Percentiles rank a stretch among this genome's conserved stretches.
Conservation (phyloP, 306 rosid genomes). For the Sicyos baderoa region DNA sequence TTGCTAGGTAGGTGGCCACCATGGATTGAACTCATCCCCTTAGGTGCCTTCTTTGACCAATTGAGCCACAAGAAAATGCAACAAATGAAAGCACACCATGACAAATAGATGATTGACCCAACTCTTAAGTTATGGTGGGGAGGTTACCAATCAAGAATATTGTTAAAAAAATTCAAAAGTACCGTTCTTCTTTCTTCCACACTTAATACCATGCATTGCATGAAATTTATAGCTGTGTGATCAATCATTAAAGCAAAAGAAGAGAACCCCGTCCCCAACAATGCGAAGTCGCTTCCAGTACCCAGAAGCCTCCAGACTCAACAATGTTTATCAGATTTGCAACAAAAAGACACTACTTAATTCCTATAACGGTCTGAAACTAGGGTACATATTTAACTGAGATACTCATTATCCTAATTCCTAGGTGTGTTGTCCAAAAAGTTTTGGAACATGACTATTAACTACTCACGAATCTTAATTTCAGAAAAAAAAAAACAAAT, state of each 20-base stretch:
- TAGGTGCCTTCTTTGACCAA: too few species aligned
- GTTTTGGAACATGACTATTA: not conserved
- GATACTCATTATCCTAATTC: slow-evolving; percentile 9
- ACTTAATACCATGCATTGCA: not conserved
- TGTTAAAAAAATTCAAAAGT: not conserved
- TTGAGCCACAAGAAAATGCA: not conserved
- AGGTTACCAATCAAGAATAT: not conserved
- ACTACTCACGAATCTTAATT: not conserved
- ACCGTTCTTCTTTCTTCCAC: not conserved
- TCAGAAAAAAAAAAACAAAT: too few species aligned
- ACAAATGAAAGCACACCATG: not conserved
- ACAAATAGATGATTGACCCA: not conserved
- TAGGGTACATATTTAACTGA: not conserved
- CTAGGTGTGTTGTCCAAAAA: not conserved
- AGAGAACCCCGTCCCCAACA: not conserved
- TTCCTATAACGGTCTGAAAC: not conserved
- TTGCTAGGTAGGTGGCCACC: too few species aligned
- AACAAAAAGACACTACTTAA: not conserved
- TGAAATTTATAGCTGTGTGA: not conserved
- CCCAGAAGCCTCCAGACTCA: not conserved
- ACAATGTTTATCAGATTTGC: slow-evolving; percentile 3
- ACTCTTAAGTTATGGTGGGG: not conserved
- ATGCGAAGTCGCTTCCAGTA: not conserved
- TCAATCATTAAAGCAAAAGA: slow-evolving; percentile 7
- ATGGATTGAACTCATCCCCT: too few species aligned